phyloP scores from a whole-genome alignment of 257 asterid species.

The Capsicum baccatum region DNA sequence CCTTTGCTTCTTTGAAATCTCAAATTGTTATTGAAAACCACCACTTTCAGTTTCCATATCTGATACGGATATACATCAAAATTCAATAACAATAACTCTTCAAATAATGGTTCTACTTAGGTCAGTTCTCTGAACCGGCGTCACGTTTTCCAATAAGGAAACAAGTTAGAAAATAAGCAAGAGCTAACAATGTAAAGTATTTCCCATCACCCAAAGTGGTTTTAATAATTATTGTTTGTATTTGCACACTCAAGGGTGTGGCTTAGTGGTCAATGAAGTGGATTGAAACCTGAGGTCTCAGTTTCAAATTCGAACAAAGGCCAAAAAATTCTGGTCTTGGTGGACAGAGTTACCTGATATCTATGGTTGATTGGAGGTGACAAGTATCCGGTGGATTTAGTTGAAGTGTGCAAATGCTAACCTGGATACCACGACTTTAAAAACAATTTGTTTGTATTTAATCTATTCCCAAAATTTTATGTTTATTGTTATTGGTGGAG shows the following conservation, averaged over 20 bases:
- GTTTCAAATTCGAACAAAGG: too few species aligned
- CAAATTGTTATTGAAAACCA: background rate
- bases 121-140: background rate
- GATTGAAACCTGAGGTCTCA: too few species aligned
- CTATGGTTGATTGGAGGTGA: too few species aligned
- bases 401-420: too few species aligned
- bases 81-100: background rate
- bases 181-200: background rate
- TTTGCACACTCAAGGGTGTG: background rate
- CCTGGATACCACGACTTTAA: too few species aligned
- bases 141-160: background rate
- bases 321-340: too few species aligned
- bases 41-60: background rate
- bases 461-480: background rate
- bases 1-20: background rate
- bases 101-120: background rate
- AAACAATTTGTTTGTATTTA: background rate
- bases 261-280: too few species aligned
- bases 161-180: background rate
- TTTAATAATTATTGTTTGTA: background rate
- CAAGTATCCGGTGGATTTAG: too few species aligned
- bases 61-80: background rate
- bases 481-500: background rate
- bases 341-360: too few species aligned
- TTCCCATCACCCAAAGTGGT: background rate